Evolutionary conservation across 1,139 yeast genomes (phyloP).

Genomic region (Suhomyces bolitotheri): DNA sequence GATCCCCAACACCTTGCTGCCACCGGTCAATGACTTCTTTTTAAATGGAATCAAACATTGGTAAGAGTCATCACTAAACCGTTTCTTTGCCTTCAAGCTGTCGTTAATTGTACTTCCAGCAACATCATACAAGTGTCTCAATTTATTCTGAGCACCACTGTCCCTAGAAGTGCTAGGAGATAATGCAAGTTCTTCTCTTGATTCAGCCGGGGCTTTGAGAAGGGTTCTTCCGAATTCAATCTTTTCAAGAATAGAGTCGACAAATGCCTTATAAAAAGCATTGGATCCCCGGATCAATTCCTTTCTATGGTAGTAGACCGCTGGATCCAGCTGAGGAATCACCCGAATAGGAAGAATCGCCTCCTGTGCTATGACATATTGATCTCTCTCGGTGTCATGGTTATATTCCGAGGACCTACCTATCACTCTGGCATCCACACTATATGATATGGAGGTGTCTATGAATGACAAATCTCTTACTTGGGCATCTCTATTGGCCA

Average conservation of each 20-base stretch:
- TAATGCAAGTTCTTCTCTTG: conserved; percentile 12
- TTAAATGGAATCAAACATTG: conserved; percentile 37
- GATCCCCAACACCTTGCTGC: conserved; percentile 35
- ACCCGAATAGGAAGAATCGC: conserved; percentile 37
- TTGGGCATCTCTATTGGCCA: conserved; percentile 26
- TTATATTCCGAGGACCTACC: conserved; percentile 43
- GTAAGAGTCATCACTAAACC: conserved; percentile 27
- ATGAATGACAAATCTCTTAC: conserved; percentile 37
- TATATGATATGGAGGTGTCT: conserved; percentile 37
- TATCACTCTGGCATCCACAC: conserved; percentile 42
- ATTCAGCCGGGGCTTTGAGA: conserved; percentile 10
- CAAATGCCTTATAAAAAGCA: conserved; percentile 40
- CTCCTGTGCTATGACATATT: conserved; percentile 42
- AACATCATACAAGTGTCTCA: conserved; percentile 37
- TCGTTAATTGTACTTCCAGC: conserved; percentile 22
- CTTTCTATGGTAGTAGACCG: conserved; percentile 21
- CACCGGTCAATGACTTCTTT: conserved; percentile 40
- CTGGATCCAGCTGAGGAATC: conserved; percentile 33
- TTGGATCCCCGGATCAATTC: conserved; percentile 25
- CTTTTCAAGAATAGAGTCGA: conserved; percentile 32
- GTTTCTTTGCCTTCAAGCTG: conserved; percentile 19
- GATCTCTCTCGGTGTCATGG: conserved; percentile 23
- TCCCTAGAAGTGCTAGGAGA: conserved; percentile 20
- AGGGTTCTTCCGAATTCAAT: conserved; percentile 31
- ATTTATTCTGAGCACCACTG: conserved; percentile 23